A percentile compares a stretch with the other conserved stretches of the same genome.
phyloP scores from a whole-genome alignment of 1,284 basidiomycete genomes.

The Austroboletus novae-zelandiae region DNA sequence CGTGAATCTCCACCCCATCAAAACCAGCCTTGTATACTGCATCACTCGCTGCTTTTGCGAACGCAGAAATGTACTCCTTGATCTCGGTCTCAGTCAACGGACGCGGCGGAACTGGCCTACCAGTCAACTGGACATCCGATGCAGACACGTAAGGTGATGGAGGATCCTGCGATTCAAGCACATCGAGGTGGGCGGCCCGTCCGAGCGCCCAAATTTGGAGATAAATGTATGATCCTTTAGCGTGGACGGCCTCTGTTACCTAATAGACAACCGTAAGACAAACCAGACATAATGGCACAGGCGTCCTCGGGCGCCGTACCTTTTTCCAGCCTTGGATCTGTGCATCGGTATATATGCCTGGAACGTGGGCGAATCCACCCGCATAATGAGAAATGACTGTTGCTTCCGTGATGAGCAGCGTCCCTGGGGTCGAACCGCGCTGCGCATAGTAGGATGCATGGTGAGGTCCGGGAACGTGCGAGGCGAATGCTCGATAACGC shows the following conservation, averaged over 20 bases:
- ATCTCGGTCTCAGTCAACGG: constrained; percentile 35
- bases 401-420: constrained; percentile 35
- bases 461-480: constrained; percentile 21
- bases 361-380: constrained; percentile 5
- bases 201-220: constrained; percentile 40
- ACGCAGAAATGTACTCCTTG: constrained; percentile 22
- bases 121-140: constrained; percentile 40
- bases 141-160: constrained; percentile 35
- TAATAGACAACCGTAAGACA: no score
- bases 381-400: constrained; percentile 18
- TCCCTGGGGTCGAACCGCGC: constrained; percentile 26
- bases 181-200: constrained; percentile 28
- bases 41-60: constrained; percentile 21
- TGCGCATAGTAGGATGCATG: constrained; percentile 32
- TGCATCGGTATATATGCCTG: constrained; percentile 24
- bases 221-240: constrained; percentile 22
- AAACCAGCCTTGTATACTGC: constrained; percentile 24
- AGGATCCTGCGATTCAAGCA: constrained; percentile 27
- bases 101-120: constrained; percentile 17
- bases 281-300: no score
- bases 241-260: constrained; percentile 15
- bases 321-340: constrained; percentile 26
- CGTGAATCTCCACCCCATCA: constrained; percentile 30
- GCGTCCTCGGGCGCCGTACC: constrained; percentile 10
- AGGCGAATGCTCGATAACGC: constrained; percentile 26